These are phyloP conservation scores for Penicillium fimorum DNA, from an alignment of 495 filamentous ascomycete species.

Conservation along the genomic window DNA sequence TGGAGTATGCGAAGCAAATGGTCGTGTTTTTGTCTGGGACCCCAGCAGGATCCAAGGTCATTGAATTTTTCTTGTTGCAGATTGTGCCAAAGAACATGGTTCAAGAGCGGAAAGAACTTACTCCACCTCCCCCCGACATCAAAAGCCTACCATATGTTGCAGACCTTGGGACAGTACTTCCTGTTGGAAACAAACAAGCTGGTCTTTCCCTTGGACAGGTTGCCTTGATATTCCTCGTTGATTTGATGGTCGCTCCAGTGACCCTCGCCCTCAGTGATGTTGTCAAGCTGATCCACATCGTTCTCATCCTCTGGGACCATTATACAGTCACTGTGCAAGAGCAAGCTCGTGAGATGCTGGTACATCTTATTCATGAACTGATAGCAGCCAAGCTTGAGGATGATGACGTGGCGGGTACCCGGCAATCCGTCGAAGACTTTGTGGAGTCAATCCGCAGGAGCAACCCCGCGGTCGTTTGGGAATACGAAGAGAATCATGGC, in stretches of 20 bases:
- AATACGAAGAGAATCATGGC: conserved; percentile 86
- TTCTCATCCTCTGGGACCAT: conserved; percentile 94
- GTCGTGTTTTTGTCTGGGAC: conserved; percentile 94
- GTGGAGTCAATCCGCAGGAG: conserved; percentile 88
- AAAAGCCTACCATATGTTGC: conserved; percentile 81
- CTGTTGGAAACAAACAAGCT: conserved; percentile 83
- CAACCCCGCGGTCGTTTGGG: conserved; percentile 83
- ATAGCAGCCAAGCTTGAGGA: conserved; percentile 90
- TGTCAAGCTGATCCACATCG: conserved; percentile 82
- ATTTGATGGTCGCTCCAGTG: conserved; percentile 91
- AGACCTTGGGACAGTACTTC: conserved; percentile 74
- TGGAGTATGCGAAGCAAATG: conserved; percentile 95
- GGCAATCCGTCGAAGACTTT: conserved; percentile 77
- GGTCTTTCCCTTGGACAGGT: conserved; percentile 91
- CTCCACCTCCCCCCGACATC: conserved; percentile 71
- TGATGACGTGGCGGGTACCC: conserved; percentile 59
- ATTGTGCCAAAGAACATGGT: conserved; percentile 91
- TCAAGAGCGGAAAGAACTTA: conserved; percentile 72
- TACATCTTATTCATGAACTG: conserved; percentile 95
- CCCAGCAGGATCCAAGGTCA: conserved; percentile 83
- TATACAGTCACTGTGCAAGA: conserved; percentile 95
- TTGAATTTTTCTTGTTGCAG: conserved; percentile 88
- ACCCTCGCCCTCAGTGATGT: conserved; percentile 73
- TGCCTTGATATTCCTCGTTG: conserved; percentile 89
- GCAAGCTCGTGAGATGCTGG: conserved; percentile 94